Percentiles rank a stretch among this genome's conserved stretches.
These are phyloP conservation scores for Gymnopus androsaceus DNA, from an alignment of 1,284 basidiomycete genomes.

Conservation along the genomic window DNA sequence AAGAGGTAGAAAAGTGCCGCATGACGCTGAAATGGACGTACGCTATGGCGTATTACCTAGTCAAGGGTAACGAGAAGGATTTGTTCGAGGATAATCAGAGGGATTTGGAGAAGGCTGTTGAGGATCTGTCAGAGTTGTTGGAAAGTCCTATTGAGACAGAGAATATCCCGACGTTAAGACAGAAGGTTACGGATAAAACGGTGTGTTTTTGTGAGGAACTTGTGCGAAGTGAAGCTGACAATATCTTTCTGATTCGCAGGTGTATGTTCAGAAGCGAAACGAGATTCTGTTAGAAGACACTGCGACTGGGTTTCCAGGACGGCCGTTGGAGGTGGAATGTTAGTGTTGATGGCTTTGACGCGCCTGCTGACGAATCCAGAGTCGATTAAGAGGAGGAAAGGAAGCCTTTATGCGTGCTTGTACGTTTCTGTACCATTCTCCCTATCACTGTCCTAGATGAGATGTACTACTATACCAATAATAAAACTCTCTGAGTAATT, in stretches of 20 bases:
- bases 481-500: too few relatives aligned
- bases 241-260: slow-evolving; percentile 50
- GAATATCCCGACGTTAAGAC: slow-evolving; percentile 80
- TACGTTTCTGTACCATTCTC: too few relatives aligned
- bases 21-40: slow-evolving; percentile 99
- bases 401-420: too few relatives aligned
- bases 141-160: slow-evolving; percentile 90
- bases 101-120: slow-evolving; percentile 93
- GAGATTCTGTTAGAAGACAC: slow-evolving; percentile 96
- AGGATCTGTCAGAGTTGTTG: slow-evolving; percentile 90
- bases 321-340: slow-evolving; percentile 81
- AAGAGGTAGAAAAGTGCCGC: slow-evolving; percentile 87
- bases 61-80: slow-evolving; percentile 90
- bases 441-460: too few relatives aligned
- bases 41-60: slow-evolving; percentile 95
- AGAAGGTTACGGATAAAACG: slow-evolving; percentile 93
- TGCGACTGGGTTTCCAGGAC: slow-evolving; percentile 85
- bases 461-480: too few relatives aligned
- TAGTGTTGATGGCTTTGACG: slow-evolving; percentile 64
- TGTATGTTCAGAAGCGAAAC: slow-evolving; percentile 96
- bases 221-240: neutral
- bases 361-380: neutral
- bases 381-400: too few relatives aligned
- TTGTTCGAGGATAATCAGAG: slow-evolving; percentile 97
- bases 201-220: slow-evolving; percentile 44